Percentiles rank a stretch among this genome's conserved stretches.
These are phyloP conservation scores for Penicillium verhagenii DNA, from an alignment of 495 filamentous ascomycete species.

Conservation along the genomic window DNA sequence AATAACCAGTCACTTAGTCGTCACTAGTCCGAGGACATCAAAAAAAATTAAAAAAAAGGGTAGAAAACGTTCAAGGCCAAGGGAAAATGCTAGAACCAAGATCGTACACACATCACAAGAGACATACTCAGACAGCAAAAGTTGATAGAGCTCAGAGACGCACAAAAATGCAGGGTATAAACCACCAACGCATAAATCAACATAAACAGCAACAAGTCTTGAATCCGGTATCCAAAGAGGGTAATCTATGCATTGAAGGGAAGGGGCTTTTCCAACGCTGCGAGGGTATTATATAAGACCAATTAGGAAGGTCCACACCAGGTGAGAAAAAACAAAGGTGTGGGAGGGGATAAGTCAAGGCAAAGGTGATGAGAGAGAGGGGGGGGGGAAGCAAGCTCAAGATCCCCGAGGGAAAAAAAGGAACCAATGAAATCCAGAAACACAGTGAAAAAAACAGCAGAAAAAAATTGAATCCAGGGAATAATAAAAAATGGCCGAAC, in stretches of 20 bases:
- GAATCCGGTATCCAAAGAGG: slow-evolving; percentile 14
- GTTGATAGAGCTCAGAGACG: slow-evolving; percentile 9
- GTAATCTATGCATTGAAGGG: slow-evolving; percentile 27
- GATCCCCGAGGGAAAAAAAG: slow-evolving; percentile 9
- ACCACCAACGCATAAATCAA: slow-evolving; percentile 10
- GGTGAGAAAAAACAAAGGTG: not conserved
- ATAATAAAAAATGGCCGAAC: slow-evolving; percentile 18
- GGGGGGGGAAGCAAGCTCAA: slow-evolving; percentile 1
- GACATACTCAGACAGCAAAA: slow-evolving; percentile 26
- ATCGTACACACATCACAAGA: slow-evolving; percentile 35
- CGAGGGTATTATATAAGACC: slow-evolving; percentile 34
- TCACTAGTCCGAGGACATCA: not conserved
- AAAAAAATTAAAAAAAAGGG: not conserved
- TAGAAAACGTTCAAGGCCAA: slow-evolving; percentile 3
- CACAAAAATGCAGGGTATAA: slow-evolving; percentile 31
- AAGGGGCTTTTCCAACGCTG: slow-evolving; percentile 21
- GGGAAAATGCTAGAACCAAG: slow-evolving; percentile 26
- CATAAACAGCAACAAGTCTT: not conserved
- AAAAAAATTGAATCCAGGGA: slow-evolving; percentile 9
- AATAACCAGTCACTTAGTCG: not conserved
- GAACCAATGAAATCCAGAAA: slow-evolving; percentile 3
- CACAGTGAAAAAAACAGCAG: slow-evolving; percentile 1
- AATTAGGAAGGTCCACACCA: slow-evolving; percentile 21
- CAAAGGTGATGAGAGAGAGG: not conserved
- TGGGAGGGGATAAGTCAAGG: not conserved